Conservation (phyloP, 2,329 filamentous ascomycete genomes). For the Parascedosporium putredinis region DNA sequence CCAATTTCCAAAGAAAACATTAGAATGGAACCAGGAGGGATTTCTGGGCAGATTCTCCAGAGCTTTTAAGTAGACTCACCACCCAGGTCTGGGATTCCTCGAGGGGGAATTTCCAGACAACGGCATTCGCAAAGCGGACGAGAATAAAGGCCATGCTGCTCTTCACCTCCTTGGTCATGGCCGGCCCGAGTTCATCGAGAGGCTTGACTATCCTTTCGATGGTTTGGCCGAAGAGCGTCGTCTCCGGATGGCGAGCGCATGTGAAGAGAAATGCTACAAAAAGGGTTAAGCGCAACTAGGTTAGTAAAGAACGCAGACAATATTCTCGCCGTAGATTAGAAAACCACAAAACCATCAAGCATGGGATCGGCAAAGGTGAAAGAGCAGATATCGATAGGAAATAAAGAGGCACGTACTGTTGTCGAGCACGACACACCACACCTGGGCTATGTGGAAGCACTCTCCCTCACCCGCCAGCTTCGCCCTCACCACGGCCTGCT, state of each 20-base stretch:
- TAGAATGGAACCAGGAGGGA: no score
- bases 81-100: slow-evolving; percentile 17
- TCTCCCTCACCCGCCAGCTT: background rate
- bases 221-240: background rate
- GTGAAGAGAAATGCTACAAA: slow-evolving; percentile 15
- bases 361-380: no score
- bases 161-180: background rate
- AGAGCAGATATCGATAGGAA: background rate
- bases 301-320: no score
- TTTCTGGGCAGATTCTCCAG: no score
- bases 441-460: slow-evolving; percentile 9
- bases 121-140: slow-evolving; percentile 13
- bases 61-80: slow-evolving; percentile 12
- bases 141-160: slow-evolving; percentile 7
- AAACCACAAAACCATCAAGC: no score
- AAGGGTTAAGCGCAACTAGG: no score
- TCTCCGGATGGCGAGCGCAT: slow-evolving; percentile 11
- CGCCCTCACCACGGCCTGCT: slow-evolving; percentile 31
- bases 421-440: slow-evolving; percentile 17
- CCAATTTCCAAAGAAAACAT: no score
- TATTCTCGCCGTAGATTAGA: no score
- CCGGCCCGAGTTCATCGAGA: background rate
- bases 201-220: background rate
- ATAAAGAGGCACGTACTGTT: slow-evolving; percentile 13
- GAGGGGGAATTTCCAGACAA: slow-evolving; percentile 15